Conservation (phyloP, 352 stramenopile species). For the Pythium pyrilobum region DNA sequence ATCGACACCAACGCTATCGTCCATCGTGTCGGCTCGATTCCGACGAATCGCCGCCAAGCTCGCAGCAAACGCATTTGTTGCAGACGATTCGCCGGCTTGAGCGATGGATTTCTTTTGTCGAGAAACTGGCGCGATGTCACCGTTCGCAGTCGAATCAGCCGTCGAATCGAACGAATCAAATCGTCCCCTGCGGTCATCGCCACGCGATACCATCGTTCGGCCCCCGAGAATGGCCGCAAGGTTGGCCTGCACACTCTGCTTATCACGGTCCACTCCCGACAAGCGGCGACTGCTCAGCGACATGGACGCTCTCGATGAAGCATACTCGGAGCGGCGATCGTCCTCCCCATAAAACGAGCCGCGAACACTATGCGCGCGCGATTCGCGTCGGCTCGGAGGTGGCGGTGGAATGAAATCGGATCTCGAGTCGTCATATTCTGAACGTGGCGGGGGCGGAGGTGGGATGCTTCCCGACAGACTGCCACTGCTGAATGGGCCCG, state of each 20-base stretch:
- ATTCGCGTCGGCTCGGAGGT: slow-evolving; percentile 25
- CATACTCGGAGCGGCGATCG: slow-evolving; percentile 27
- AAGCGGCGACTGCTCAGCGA: slow-evolving; percentile 33
- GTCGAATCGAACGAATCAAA: slow-evolving; percentile 53
- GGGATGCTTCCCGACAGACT: slow-evolving; percentile 27
- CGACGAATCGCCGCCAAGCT: slow-evolving; percentile 70
- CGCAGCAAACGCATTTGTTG: slow-evolving; percentile 65
- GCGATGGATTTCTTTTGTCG: neutral
- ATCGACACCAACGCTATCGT: slow-evolving; percentile 26
- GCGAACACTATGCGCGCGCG: slow-evolving; percentile 49
- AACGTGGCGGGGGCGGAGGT: slow-evolving; percentile 40
- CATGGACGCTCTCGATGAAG: slow-evolving; percentile 34
- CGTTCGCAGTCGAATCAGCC: slow-evolving; percentile 14
- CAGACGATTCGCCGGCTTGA: slow-evolving; percentile 10
- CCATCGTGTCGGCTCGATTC: slow-evolving; percentile 59
- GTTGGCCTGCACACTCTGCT: slow-evolving; percentile 45
- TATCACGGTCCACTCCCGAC: slow-evolving; percentile 35
- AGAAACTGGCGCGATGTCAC: neutral
- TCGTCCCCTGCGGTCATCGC: slow-evolving; percentile 22
- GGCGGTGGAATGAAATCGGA: slow-evolving; percentile 25
- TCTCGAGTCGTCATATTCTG: slow-evolving; percentile 18
- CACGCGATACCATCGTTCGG: slow-evolving; percentile 16
- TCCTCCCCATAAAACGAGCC: slow-evolving; percentile 40
- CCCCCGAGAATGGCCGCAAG: slow-evolving; percentile 61
- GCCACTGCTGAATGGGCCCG: slow-evolving; percentile 23